Evolutionary conservation across 1,284 basidiomycete genomes (phyloP), one percentile per base, ranked within the genome.

Genomic region (Trichosporon sp.): DNA sequence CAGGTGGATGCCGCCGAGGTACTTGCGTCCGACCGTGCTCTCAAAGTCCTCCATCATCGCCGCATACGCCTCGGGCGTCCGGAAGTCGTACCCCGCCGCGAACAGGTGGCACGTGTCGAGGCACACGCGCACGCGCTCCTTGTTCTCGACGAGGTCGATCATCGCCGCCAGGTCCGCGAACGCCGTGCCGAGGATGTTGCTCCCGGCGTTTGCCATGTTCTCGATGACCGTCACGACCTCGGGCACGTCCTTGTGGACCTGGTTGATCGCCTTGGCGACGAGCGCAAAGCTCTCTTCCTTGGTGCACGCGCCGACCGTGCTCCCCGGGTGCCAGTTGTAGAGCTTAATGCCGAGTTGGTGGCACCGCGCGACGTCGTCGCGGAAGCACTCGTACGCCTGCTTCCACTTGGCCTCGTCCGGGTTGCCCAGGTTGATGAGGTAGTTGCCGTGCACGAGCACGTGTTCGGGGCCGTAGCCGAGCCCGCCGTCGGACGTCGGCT

Each of bases 311-410:
- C 91, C 91, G 15, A 92, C 89, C 0, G 91, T 91, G 0, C 91
- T 92, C 0, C 92, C 92, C 31, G 92, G 92, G 77, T 95, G 92
- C 81, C 94, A 93, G 77, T 95, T 95, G 83, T 92, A 94, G 11
- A 91, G 80, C 64, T 85, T 83, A 62, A 95, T 84, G 0, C 90
- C 92, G 23, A 95, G 87, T 73, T 87, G 85, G 75, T 93, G 90
- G 76, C 92, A 93, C 44, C 93, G 85, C 75, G 87, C 85, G n/a
- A 95, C 83, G 72, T 95, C 93, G 73, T 95, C 92, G 9, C 93
- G 76, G 79, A 95, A 94, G 75, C 92, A 93, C 47, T 87, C 85
- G 73, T 90, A 93, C 0, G 91, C 90, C 73, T 91, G 91, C 68
- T 89, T 86, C 25, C 92, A 87, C 75, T 93, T 94, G 8, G 85